A percentile compares a stretch with the other conserved stretches of the same genome.
Evolutionary conservation across 345 rosid species (phyloP).

Genomic region (Hirschfeldia incana): DNA sequence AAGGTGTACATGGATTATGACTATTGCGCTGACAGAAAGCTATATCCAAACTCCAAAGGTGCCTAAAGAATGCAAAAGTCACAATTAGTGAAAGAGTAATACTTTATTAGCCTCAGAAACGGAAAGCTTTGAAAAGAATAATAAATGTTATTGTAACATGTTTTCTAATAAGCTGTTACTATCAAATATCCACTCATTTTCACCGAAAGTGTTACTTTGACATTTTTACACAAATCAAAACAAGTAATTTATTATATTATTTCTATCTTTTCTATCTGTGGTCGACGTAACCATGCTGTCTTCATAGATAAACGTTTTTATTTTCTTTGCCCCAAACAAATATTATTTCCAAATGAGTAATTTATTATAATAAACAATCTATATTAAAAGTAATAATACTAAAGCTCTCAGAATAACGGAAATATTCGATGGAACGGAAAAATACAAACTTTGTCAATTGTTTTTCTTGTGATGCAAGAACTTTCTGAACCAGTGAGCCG

Average conservation of each 20-base stretch:
- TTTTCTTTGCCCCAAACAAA: no score
- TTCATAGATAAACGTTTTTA: no score
- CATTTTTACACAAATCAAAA: no score
- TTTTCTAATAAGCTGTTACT: background rate
- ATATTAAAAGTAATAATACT: no score
- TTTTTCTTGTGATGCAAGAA: slow-evolving; percentile 5
- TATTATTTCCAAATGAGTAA: no score
- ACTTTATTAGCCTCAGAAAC: background rate
- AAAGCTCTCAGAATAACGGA: background rate
- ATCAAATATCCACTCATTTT: background rate
- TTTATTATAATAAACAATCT: no score
- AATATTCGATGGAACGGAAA: background rate
- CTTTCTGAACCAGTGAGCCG: slow-evolving; percentile 34
- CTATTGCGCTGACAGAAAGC: slow-evolving; percentile 40
- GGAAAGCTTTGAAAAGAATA: background rate
- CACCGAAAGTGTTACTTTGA: no score
- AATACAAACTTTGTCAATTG: background rate
- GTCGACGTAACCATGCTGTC: no score
- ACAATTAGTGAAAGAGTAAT: slow-evolving; percentile 20
- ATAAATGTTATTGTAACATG: background rate
- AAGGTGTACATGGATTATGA: slow-evolving; percentile 40
- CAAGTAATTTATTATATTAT: no score
- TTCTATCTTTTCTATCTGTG: no score
- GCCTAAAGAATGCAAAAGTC: slow-evolving; percentile 39
- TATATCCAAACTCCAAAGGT: slow-evolving; percentile 34